Base-by-base conservation (phyloP, 2,329 filamentous ascomycete species). In the Fusarium verrucosum region DNA sequence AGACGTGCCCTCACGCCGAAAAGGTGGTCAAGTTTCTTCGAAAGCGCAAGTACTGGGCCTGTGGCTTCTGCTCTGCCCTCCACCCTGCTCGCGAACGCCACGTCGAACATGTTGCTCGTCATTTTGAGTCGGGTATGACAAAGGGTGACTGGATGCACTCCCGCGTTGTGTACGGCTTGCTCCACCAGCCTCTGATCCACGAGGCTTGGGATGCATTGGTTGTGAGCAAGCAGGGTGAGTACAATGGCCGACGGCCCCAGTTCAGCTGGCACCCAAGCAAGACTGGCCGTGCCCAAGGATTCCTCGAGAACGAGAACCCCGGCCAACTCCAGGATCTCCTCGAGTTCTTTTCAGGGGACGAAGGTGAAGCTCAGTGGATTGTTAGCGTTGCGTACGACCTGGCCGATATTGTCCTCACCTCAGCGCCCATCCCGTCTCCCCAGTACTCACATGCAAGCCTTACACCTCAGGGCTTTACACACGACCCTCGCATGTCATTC, bases 141-240 rank as follows among this genome's bases (percentile, higher is more conserved):
- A 87, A 87, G 70, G 79, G 80, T 19, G 87, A 90, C 67, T 90
- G 87, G 88, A 86, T 88, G 78, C 88, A 89, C 71, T 89, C 87
- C 3, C 86, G 88, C 41, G 87, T 90, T 57, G 84, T 90, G 44
- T 88, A 89, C 65, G 87, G 86, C 7, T 78, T 90, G 11, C 78
- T 90, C n/a, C 88, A 89, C 69, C 87, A 90, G 71, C 83, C 87
- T 2, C 81, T 84, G 30, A 83, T 89, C 38, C 82, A 84, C 62
- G 81, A 84, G 47, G 84, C 85, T 6, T 90, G 88, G 87, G 86
- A 87, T 60, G 79, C 81, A 1, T 75, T 88, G 28, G 79, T 86
- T 44, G 76, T 76, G 32, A 77, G 77, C 58, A 82, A 85, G 68
- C 83, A 88, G 62, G 81, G 84, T 17, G 84, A 87, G 60, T 83